Evolutionary conservation across 345 rosid species (phyloP).

Genomic region (Corchorus capsularis): DNA sequence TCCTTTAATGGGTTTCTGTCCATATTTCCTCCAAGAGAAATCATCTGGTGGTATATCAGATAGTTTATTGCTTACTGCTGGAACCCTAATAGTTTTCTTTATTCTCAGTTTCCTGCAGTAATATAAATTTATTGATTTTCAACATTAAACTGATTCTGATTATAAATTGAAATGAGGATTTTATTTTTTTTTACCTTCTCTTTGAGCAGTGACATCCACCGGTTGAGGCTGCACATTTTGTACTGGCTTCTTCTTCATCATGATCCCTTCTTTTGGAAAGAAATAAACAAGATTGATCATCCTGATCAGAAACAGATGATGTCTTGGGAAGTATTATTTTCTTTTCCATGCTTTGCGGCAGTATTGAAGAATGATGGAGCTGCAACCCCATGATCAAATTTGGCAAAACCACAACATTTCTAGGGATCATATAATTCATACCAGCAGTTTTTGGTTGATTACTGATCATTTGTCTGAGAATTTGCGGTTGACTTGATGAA

Average conservation of each 20-base stretch:
- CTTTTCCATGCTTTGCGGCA: constrained; percentile 10
- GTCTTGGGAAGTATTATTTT: constrained; percentile 5
- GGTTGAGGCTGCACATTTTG: constrained; percentile 27
- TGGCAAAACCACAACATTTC: constrained; percentile 15
- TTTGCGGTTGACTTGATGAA: constrained; percentile 14
- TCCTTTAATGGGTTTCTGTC: constrained; percentile 46
- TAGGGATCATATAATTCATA: background rate
- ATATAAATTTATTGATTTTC: background rate
- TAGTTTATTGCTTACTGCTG: constrained; percentile 30
- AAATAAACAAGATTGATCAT: background rate
- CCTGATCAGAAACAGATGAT: constrained; percentile 23
- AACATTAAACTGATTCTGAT: no score
- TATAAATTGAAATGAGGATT: background rate
- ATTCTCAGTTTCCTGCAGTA: constrained; percentile 28
- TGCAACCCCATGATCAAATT: constrained; percentile 24
- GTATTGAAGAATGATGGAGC: constrained; percentile 17
- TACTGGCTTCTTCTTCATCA: constrained; percentile 17
- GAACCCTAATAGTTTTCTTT: constrained; percentile 36
- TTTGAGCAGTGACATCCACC: constrained; percentile 38
- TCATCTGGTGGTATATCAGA: constrained; percentile 43
- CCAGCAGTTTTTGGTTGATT: constrained; percentile 9
- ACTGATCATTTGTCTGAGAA: constrained; percentile 3
- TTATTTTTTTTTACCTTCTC: constrained; percentile 23
- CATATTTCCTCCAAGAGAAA: constrained; percentile 41
- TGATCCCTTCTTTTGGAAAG: constrained; percentile 10